Conservation (phyloP, 2,329 filamentous ascomycete genomes). For the Ophiosphaerella korrae region DNA sequence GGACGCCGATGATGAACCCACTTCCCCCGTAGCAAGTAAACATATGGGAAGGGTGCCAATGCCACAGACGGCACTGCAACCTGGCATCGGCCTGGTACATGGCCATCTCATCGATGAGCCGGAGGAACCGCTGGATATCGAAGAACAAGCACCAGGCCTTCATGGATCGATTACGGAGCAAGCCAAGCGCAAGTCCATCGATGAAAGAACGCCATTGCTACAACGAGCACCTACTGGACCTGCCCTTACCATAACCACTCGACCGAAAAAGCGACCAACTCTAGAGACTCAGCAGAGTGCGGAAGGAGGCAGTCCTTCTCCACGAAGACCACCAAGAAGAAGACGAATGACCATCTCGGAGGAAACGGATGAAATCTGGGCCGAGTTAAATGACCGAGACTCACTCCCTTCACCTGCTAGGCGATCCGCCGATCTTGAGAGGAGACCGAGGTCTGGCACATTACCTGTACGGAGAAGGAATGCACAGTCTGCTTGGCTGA, state of each 20-base stretch:
- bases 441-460: conserved; percentile 41
- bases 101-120: conserved; percentile 64
- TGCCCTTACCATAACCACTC: conserved; percentile 21
- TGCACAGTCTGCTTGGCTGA: conserved; percentile 37
- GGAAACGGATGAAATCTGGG: conserved; percentile 84
- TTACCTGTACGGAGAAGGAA: conserved; percentile 35
- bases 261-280: conserved; percentile 33
- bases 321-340: conserved; percentile 31
- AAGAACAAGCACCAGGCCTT: conserved; percentile 33
- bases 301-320: conserved; percentile 29
- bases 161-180: conserved; percentile 34
- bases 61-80: conserved; percentile 72
- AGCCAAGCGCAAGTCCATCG: conserved; percentile 29
- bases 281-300: conserved; percentile 24
- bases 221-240: conserved; percentile 42
- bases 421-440: conserved; percentile 38
- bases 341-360: conserved; percentile 60
- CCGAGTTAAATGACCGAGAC: conserved; percentile 73
- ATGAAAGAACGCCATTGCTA: conserved; percentile 46
- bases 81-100: conserved; percentile 81
- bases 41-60: conserved; percentile 47
- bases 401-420: conserved; percentile 32
- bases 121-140: conserved; percentile 33
- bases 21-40: conserved; percentile 49
- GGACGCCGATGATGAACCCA: conserved; percentile 67